Evolutionary conservation across 2,329 filamentous ascomycete genomes (phyloP), one percentile per base, ranked within the genome.

Genomic region (Calonectria hongkongensis): DNA sequence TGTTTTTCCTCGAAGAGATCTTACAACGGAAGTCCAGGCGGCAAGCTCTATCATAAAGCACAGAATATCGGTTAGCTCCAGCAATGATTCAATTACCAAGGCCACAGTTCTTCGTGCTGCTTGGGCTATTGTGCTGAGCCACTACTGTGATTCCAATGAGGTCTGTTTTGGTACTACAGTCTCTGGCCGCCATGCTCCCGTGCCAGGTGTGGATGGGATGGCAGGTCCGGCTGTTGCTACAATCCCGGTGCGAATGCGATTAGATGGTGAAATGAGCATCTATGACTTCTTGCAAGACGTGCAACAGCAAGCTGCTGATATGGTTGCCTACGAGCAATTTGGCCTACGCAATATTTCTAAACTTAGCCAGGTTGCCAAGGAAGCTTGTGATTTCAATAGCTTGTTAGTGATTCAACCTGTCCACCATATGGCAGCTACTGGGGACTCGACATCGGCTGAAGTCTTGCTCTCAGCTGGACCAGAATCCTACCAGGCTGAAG

Each of bases 111-210:
- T 80, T 18, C 71, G 73, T 2, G 86, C 88, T 30, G 89, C 90
- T 0, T 86, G 88, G 77, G 85, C 86, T 7, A 86, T 88, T 69
- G 78, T 93, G 2, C 92, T 4, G 82, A 85, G 21, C 82, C 83
- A 7, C 92, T 92, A 73, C 78, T 85, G 2, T n/a, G 88, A 72
- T 1, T 73, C 69, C 0, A 56, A 83, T 2, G 85, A 87, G 62
- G 81, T 87, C 12, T 78, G 85, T 8, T 87, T 87, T 65, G 86
- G 86, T 0, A 82, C 83, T 63, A 87, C 85, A 0, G 76, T 87
- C 1, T 85, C 85, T 3, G 86, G 87, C 7, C 82, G 86, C 28
- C 76, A 76, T 4, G 74, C 73, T 2, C 66, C 78, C 1, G 69
- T 82, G 1, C 30, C 58, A 1, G 78, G 71, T 18, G 68, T 78